Base-by-base conservation (phyloP, 179 eudicot genomes). In the Sideroxylon spinosum region DNA sequence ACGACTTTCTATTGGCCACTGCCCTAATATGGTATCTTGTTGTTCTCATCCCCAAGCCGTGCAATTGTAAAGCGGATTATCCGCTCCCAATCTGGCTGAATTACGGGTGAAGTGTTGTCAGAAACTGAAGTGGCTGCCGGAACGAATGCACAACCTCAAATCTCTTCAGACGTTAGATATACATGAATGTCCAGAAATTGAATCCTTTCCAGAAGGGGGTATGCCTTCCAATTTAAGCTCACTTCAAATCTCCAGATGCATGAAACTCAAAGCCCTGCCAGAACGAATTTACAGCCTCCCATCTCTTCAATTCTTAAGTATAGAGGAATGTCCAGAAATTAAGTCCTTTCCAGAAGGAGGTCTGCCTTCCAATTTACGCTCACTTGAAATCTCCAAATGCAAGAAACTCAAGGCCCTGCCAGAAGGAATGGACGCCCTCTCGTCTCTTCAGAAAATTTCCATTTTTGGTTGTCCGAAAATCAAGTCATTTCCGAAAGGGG, bases 71-170 rank as follows among this genome's bases (percentile, higher is more conserved):
- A 67, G 72, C n/a, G 66, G 49, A 26, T 63, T 25, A 63, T 14
- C 71, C 12, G 50, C 76, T 52, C 62, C 64, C 29, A 11, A 63
- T 1, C 76, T 80, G 16, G 7, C 9, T 8, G 5, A 3, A 20
- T 60, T 83, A n/a, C 0, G 1, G 0, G 69, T 83, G 20, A 0
- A 0, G 0, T 0, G 0, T 0, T 76, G 82, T 59, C 9, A 14
- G 44, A 26, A 7, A 23, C 81, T 73, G 22, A 74, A 77, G 74
- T 78, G 22, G 12, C 78, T 84, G 8, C 86, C 79, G 10, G n/a
- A 61, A 12, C 46, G 29, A 22, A 55, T 80, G 82, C 52, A 26
- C 26, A 22, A 10, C 59, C n/a, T 65, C 69, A 44, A 0, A 29
- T 65, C 69, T 29, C 69, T 65, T 65, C n/a, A 9, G 4, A 6